Evolutionary conservation across 495 filamentous ascomycete genomes (phyloP).

Genomic region (Collariella sp.): DNA sequence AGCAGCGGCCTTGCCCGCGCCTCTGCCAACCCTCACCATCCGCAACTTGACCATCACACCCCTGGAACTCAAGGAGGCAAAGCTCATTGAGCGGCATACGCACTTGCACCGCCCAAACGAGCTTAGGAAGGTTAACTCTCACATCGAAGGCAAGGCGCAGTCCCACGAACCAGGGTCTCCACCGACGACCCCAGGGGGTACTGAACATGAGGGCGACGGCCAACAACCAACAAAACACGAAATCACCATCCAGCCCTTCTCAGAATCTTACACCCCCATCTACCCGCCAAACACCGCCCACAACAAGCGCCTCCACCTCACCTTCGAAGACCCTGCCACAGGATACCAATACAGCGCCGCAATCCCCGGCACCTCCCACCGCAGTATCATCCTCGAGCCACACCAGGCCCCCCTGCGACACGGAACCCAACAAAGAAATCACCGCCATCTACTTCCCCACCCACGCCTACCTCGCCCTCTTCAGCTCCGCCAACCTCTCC

Average conservation of each 20-base stretch:
- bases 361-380: constrained; percentile 30
- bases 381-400: constrained; percentile 27
- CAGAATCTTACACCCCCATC: constrained; percentile 27
- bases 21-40: constrained; percentile 54
- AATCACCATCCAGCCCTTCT: constrained; percentile 34
- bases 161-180: constrained; percentile 21
- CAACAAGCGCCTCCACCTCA: constrained; percentile 37
- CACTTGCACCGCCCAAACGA: constrained; percentile 21
- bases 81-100: constrained; percentile 49
- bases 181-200: constrained; percentile 13
- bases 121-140: constrained; percentile 42
- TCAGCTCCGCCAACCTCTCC: constrained; percentile 59
- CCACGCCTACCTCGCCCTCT: constrained; percentile 62
- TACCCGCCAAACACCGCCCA: constrained; percentile 26
- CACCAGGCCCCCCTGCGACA: too few species aligned
- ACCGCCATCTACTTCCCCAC: constrained; percentile 63
- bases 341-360: constrained; percentile 31
- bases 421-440: constrained; percentile 43
- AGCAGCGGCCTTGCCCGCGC: not conserved
- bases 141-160: constrained; percentile 38
- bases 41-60: constrained; percentile 77
- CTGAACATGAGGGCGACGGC: constrained; percentile 9
- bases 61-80: constrained; percentile 63
- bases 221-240: constrained; percentile 20
- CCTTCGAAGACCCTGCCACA: constrained; percentile 32